These are phyloP conservation scores for Yamadazyma takamatsuzukensis DNA, from an alignment of 805 yeast species.

Conservation along the genomic window DNA sequence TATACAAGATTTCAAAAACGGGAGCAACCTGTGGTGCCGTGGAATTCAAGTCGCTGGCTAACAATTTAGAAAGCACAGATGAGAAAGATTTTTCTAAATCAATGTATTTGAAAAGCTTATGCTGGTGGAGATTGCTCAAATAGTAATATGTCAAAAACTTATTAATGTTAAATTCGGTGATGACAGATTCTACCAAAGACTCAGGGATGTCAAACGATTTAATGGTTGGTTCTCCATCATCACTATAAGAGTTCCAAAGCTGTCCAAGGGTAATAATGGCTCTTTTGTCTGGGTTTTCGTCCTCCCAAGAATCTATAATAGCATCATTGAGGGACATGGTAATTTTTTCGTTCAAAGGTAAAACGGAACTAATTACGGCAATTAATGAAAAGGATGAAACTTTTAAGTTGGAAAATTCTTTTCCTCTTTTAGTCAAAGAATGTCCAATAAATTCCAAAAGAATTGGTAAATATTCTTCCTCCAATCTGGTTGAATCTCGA, in stretches of 20 bases:
- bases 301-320: slow-evolving; percentile 18
- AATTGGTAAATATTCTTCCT: slow-evolving; percentile 48
- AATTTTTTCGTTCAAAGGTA: slow-evolving; percentile 46
- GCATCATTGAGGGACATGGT: slow-evolving; percentile 31
- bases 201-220: slow-evolving; percentile 7
- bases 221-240: neutral
- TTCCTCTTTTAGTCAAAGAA: slow-evolving; percentile 31
- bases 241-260: slow-evolving; percentile 24
- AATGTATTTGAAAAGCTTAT: slow-evolving; percentile 20
- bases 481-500: slow-evolving; percentile 39
- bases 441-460: slow-evolving; percentile 57
- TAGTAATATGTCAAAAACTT: slow-evolving; percentile 30
- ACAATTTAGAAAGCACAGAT: slow-evolving; percentile 12
- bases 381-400: slow-evolving; percentile 80
- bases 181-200: slow-evolving; percentile 1
- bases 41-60: too few relatives aligned
- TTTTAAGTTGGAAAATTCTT: slow-evolving; percentile 52
- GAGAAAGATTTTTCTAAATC: slow-evolving; percentile 15
- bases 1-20: slow-evolving; percentile 17
- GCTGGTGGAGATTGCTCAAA: slow-evolving; percentile 20
- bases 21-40: too few relatives aligned
- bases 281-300: slow-evolving; percentile 25
- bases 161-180: slow-evolving; percentile 11
- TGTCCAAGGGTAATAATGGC: slow-evolving; percentile 40
- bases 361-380: slow-evolving; percentile 71